Evolutionary conservation across 768 basidiomycete species (phyloP).

Genomic region (Suillus sp.): DNA sequence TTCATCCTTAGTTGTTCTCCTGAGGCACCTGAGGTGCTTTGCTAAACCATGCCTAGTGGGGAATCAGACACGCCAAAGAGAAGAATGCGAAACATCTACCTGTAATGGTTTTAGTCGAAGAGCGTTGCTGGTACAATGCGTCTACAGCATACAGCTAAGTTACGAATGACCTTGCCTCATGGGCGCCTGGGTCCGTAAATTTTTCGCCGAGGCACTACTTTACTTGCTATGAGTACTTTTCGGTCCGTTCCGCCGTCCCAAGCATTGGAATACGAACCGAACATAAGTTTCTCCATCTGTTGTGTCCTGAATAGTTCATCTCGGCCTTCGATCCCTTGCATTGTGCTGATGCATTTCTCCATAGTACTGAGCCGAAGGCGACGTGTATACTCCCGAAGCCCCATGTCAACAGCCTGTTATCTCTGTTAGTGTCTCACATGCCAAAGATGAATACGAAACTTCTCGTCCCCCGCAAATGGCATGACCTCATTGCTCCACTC

Average conservation of each 20-base stretch:
- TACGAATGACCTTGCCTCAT: no score
- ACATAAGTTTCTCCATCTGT: no score
- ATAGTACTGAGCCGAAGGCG: slow-evolving; percentile 88
- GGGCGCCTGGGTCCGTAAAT: background rate
- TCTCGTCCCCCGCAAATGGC: slow-evolving; percentile 32
- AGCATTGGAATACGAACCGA: no score
- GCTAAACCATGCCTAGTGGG: background rate
- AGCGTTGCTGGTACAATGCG: no score
- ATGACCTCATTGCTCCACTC: slow-evolving; percentile 72
- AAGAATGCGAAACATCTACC: no score
- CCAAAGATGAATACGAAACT: slow-evolving; percentile 48
- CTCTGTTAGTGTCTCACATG: slow-evolving; percentile 3
- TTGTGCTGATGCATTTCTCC: slow-evolving; percentile 19
- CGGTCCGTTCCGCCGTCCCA: no score
- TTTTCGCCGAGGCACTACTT: no score
- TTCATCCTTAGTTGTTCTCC: background rate
- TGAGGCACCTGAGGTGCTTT: background rate
- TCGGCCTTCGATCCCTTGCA: background rate
- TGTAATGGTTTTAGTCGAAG: no score
- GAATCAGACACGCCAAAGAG: background rate
- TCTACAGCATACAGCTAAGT: no score
- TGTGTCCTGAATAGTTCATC: slow-evolving; percentile 66
- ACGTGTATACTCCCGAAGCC: slow-evolving; percentile 89
- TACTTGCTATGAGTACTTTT: no score
- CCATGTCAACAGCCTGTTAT: slow-evolving; percentile 60